Conservation (phyloP, 2,329 filamentous ascomycete genomes). For the Sordariomycetes sp. region DNA sequence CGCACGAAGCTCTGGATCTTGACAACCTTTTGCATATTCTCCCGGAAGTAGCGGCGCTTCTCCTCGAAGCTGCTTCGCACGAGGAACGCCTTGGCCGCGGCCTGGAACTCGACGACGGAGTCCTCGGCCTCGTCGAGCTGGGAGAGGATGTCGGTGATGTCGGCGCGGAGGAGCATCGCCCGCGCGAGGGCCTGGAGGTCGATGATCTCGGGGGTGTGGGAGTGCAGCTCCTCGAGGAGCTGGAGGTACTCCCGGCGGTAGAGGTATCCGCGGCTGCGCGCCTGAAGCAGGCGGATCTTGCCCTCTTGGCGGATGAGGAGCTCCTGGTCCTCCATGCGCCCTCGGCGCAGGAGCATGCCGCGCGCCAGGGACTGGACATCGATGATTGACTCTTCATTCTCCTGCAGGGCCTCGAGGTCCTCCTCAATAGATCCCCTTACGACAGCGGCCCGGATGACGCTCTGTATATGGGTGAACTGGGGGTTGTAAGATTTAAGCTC, state of each 20-base stretch:
- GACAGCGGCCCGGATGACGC: constrained; percentile 38
- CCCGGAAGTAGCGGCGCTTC: constrained; percentile 77
- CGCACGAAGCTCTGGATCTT: constrained; percentile 97
- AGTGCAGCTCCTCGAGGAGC: constrained; percentile 57
- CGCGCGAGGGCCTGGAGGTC: constrained; percentile 64
- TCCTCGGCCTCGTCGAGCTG: constrained; percentile 77
- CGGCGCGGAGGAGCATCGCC: constrained; percentile 64
- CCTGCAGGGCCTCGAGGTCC: constrained; percentile 31
- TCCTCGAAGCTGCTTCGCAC: constrained; percentile 66
- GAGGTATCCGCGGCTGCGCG: constrained; percentile 50
- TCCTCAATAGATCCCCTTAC: constrained; percentile 35
- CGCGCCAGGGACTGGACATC: constrained; percentile 46
- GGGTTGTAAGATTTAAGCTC: constrained; percentile 31
- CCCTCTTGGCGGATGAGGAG: constrained; percentile 44
- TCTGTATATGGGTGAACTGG: constrained; percentile 33
- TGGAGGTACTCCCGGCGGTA: constrained; percentile 45
- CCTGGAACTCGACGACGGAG: constrained; percentile 61
- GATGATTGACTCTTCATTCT: constrained; percentile 29
- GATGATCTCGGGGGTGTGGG: constrained; percentile 52
- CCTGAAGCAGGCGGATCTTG: constrained; percentile 51
- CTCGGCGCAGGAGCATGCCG: constrained; percentile 45
- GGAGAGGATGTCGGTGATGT: constrained; percentile 59
- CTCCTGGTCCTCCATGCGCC: constrained; percentile 32
- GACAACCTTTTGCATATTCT: constrained; percentile 98
- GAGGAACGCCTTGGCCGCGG: constrained; percentile 57